phyloP scores from a whole-genome alignment of 1,284 basidiomycete genomes.

The Rhodofomes roseus region DNA sequence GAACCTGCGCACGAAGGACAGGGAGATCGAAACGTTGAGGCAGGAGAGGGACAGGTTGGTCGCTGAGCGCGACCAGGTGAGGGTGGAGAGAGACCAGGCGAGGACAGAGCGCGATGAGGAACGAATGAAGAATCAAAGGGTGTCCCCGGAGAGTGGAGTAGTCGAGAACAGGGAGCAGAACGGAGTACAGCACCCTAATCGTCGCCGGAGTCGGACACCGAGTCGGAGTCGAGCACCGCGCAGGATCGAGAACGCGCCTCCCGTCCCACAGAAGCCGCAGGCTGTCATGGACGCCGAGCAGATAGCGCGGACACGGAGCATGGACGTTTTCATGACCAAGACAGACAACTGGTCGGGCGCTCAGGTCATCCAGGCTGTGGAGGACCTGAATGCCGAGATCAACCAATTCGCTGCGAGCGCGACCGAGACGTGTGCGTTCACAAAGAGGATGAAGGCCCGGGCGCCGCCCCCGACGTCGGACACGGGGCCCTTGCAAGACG shows the following conservation, averaged over 20 bases:
- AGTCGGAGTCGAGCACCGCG: slow-evolving; percentile 22
- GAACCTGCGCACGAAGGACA: slow-evolving; percentile 27
- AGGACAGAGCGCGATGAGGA: slow-evolving; percentile 18
- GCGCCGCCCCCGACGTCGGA: slow-evolving; percentile 10
- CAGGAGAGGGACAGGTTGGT: slow-evolving; percentile 37
- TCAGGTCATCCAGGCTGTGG: slow-evolving; percentile 72
- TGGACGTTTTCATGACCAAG: slow-evolving; percentile 67
- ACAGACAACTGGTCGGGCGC: slow-evolving; percentile 72
- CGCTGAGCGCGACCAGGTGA: slow-evolving; percentile 27
- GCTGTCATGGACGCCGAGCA: slow-evolving; percentile 33
- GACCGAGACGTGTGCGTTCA: slow-evolving; percentile 50
- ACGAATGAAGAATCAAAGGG: slow-evolving; percentile 12
- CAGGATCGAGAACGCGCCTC: slow-evolving; percentile 17
- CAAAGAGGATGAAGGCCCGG: slow-evolving; percentile 16
- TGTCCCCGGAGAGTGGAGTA: slow-evolving; percentile 5
- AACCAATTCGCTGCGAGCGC: slow-evolving; percentile 72
- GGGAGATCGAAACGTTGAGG: slow-evolving; percentile 53
- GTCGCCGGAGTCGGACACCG: slow-evolving; percentile 17
- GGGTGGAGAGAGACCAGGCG: slow-evolving; percentile 15
- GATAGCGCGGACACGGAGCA: slow-evolving; percentile 45
- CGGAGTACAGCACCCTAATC: slow-evolving; percentile 6
- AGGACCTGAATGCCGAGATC: slow-evolving; percentile 75
- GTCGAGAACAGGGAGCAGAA: slow-evolving; percentile 4
- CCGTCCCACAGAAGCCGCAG: slow-evolving; percentile 18
- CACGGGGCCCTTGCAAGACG: slow-evolving; percentile 34